Evolutionary conservation across 495 filamentous ascomycete genomes (phyloP), one percentile per base, ranked within the genome.

Genomic region (Penicillium waksmanii): DNA sequence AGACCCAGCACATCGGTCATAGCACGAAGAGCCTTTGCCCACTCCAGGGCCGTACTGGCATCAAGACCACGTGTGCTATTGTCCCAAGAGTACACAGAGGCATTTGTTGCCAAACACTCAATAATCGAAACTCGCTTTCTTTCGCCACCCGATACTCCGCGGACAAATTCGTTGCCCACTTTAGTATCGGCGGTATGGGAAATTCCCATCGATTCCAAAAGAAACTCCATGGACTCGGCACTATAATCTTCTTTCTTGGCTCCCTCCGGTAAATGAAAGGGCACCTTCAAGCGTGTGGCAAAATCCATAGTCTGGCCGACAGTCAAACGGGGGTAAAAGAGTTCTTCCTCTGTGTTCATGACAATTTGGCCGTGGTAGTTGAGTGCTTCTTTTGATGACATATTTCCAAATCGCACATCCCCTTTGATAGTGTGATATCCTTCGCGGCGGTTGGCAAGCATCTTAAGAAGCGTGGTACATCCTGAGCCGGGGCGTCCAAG

Each of bases 111-210:
- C 9, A 89, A 62, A 9, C 83, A 87, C 65, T 90, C 87, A 0
- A 86, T 82, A 65, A 89, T 88, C 0, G 83, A 86, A 1, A 89
- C 84, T 48, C 85, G 84, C 66, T 90, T 90, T 53, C 91, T 84
- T 71, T 96, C 91, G 21, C 91, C 91, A 47, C 91, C 91, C 3
- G 87, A 91, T 12, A 96, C 85, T 64, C 91, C 91, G 19, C 91
- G 88, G 48, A 93, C 81, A 61, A 86, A 90, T 6, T 85, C 83
- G 60, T 92, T 89, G n/a, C 91, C 91, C 17, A 95, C 89, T 53
- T 91, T 87, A 0, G 91, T 96, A 64, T 90, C 81, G 17, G 81
- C 79, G 0, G 90, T 93, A 68, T 95, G 90, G 55, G 89, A 80
- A 42, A 94, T 93, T 51, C 89, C 89, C 58, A 87, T 74, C 17